These are phyloP conservation scores for Meripilus lineatus DNA, from an alignment of 1,284 basidiomycete species.

Conservation along the genomic window DNA sequence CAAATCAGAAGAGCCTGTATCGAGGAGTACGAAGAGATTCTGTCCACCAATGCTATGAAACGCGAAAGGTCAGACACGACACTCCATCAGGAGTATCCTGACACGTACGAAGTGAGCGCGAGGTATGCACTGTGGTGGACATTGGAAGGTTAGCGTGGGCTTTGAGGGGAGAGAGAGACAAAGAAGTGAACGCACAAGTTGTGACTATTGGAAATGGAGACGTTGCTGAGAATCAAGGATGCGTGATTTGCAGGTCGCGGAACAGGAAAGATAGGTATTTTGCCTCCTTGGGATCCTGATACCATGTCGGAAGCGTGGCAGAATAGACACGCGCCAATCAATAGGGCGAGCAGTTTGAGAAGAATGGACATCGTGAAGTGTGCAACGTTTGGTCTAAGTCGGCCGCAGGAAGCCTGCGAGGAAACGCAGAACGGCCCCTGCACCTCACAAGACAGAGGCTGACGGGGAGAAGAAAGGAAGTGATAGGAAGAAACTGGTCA, in stretches of 20 bases:
- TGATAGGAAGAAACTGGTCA: too few species aligned
- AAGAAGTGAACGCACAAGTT: slow-evolving; percentile 31
- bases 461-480: too few species aligned
- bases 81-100: slow-evolving; percentile 7
- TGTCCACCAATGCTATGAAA: slow-evolving; percentile 38
- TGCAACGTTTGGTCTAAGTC: too few species aligned
- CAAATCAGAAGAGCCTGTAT: slow-evolving; percentile 54
- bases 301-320: too few species aligned
- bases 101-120: slow-evolving; percentile 30
- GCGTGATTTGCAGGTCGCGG: slow-evolving; percentile 18
- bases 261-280: slow-evolving; percentile 27
- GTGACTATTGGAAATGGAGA: slow-evolving; percentile 27
- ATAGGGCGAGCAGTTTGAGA: too few species aligned
- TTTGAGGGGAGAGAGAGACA: slow-evolving; percentile 2
- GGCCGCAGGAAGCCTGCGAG: too few species aligned
- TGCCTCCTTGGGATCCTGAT: slow-evolving; percentile 12
- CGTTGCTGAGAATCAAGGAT: slow-evolving; percentile 22
- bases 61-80: slow-evolving; percentile 9
- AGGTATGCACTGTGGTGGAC: slow-evolving; percentile 35
- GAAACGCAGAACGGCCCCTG: too few species aligned
- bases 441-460: too few species aligned
- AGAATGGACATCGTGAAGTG: too few species aligned
- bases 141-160: slow-evolving; percentile 7
- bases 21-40: slow-evolving; percentile 47
- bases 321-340: too few species aligned